Evolutionary conservation across 495 filamentous ascomycete species (phyloP).

Genomic region (Halenospora varia): DNA sequence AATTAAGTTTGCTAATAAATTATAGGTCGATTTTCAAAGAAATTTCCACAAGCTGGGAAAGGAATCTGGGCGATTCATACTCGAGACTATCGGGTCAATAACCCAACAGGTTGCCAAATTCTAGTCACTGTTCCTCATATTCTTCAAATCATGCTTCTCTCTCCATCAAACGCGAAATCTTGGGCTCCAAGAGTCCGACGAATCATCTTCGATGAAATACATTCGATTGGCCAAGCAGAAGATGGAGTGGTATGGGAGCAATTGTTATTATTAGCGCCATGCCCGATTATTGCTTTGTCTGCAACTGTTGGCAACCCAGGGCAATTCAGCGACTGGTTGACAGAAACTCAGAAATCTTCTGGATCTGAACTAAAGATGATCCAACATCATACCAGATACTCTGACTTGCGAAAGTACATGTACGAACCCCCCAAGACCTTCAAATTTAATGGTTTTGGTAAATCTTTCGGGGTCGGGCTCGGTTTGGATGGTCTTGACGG

Average conservation of each 20-base stretch:
- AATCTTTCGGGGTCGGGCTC: constrained; percentile 32
- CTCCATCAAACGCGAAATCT: constrained; percentile 59
- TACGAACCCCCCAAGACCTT: constrained; percentile 50
- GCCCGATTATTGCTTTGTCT: constrained; percentile 76
- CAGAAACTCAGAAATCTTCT: constrained; percentile 48
- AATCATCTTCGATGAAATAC: constrained; percentile 84
- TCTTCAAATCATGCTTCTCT: constrained; percentile 72
- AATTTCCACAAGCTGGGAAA: constrained; percentile 47
- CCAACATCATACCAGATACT: constrained; percentile 61
- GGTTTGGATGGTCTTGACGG: constrained; percentile 46
- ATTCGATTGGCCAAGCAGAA: constrained; percentile 72
- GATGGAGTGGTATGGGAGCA: constrained; percentile 83
- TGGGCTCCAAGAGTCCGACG: constrained; percentile 64
- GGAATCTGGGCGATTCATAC: constrained; percentile 80
- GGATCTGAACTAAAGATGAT: constrained; percentile 61
- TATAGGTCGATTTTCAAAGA: constrained; percentile 64
- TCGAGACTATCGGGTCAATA: constrained; percentile 67
- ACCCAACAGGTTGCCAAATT: constrained; percentile 65
- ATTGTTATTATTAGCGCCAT: constrained; percentile 66
- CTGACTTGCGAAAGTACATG: constrained; percentile 67
- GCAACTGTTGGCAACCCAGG: constrained; percentile 75
- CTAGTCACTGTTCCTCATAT: constrained; percentile 75
- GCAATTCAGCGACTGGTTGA: constrained; percentile 66
- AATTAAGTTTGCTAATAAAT: not conserved
- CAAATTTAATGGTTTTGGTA: constrained; percentile 52